Conservation (phyloP, 1,284 basidiomycete species). For the Veloboletus limbatus region DNA sequence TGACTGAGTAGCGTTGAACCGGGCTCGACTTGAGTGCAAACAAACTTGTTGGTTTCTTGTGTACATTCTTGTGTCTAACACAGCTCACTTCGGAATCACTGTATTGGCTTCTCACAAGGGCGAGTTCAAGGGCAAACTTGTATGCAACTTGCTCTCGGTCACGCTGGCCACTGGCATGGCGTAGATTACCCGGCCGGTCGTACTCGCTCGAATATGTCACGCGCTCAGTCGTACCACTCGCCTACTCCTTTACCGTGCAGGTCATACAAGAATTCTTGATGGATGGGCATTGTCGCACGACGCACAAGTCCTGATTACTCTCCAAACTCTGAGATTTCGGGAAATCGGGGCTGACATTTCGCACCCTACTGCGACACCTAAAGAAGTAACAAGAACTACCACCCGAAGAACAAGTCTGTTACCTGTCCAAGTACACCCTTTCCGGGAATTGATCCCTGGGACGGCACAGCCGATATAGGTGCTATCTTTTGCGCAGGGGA, state of each 20-base stretch:
- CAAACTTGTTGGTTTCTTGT: too few species aligned
- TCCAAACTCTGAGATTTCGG: not conserved
- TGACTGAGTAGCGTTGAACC: too few species aligned
- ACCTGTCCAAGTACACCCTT: conserved; percentile 69
- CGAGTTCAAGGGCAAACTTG: too few species aligned
- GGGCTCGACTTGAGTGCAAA: not conserved
- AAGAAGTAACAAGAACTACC: conserved; percentile 53
- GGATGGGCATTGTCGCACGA: not conserved
- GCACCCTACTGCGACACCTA: not conserved
- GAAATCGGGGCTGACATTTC: too few species aligned
- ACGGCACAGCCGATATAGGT: conserved; percentile 13
- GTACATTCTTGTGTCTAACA: too few species aligned
- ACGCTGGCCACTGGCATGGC: too few species aligned
- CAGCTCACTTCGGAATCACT: too few species aligned
- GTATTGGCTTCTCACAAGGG: not conserved
- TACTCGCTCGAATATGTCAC: too few species aligned
- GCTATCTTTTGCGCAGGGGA: conserved; percentile 34
- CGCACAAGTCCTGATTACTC: not conserved
- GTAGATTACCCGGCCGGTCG: too few species aligned
- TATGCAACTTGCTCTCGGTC: too few species aligned
- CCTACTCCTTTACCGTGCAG: too few species aligned
- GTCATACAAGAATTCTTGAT: too few species aligned
- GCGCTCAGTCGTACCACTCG: not conserved
- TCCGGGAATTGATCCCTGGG: conserved; percentile 36
- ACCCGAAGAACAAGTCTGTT: conserved; percentile 74